Evolutionary conservation across 1,284 basidiomycete genomes (phyloP).

Genomic region (Sporisorium iseilematis-ciliati): DNA sequence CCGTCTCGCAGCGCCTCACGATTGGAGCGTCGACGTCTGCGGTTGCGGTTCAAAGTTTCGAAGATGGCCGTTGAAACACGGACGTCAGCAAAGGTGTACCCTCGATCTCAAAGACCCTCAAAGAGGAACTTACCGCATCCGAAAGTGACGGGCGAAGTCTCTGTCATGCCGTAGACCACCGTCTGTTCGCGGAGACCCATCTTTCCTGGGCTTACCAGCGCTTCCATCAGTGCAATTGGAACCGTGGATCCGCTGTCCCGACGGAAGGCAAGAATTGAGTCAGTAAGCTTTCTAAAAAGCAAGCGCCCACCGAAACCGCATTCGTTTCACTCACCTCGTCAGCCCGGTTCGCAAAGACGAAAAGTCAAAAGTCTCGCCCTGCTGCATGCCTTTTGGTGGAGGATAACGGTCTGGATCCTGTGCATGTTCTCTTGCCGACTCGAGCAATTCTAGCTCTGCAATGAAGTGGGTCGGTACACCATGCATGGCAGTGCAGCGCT

Average conservation of each 20-base stretch:
- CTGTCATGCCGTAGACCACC: conserved; percentile 73
- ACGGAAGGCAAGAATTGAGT: not conserved
- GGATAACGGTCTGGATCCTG: conserved; percentile 21
- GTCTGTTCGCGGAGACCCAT: conserved; percentile 76
- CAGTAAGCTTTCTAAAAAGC: not conserved
- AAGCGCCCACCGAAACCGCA: too few species aligned
- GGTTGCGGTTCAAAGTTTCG: conserved; percentile 2
- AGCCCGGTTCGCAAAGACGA: conserved; percentile 77
- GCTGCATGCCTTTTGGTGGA: conserved; percentile 32
- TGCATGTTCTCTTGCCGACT: conserved; percentile 71
- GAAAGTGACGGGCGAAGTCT: conserved; percentile 80
- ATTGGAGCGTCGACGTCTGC: conserved; percentile 74
- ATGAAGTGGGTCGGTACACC: conserved; percentile 88
- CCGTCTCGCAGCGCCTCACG: conserved; percentile 81
- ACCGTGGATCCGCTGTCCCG: conserved; percentile 77
- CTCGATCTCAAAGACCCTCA: not conserved
- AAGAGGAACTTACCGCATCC: conserved; percentile 71
- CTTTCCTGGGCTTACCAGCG: conserved; percentile 72
- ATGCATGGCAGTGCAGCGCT: conserved; percentile 81
- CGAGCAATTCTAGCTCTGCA: conserved; percentile 74
- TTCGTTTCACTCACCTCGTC: conserved; percentile 70
- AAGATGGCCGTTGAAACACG: not conserved
- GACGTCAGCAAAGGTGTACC: not conserved
- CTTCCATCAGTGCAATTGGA: conserved; percentile 78
- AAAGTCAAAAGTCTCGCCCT: conserved; percentile 50